These are phyloP conservation scores for Colletotrichum sp. DNA, from an alignment of 2,329 filamentous ascomycete genomes.

Conservation along the genomic window DNA sequence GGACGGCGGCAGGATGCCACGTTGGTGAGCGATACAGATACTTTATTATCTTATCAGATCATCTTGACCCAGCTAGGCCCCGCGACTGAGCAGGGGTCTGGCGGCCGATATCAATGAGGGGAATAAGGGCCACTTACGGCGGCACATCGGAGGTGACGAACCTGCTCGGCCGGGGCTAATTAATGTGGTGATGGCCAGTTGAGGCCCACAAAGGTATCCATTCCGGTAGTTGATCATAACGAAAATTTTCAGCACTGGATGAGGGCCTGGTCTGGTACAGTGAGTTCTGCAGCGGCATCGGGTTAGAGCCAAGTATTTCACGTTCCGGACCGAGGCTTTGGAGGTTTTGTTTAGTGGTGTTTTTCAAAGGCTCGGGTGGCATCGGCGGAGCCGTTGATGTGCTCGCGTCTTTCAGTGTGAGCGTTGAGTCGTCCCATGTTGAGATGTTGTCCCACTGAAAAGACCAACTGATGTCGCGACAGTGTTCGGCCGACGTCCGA, in stretches of 20 bases:
- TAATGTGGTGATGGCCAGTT: neutral
- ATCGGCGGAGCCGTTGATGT: neutral
- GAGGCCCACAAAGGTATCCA: neutral
- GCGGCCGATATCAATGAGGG: neutral
- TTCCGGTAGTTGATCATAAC: neutral
- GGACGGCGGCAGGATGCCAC: neutral
- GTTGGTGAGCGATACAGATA: neutral
- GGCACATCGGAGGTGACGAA: neutral
- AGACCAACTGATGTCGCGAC: neutral
- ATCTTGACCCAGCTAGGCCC: neutral
- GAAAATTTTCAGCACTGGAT: neutral
- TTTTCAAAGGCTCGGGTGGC: neutral
- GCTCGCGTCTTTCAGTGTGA: neutral
- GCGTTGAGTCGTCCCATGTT: neutral
- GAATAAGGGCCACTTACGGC: neutral
- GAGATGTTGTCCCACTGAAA: neutral
- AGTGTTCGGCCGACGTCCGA: neutral
- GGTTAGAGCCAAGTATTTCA: neutral
- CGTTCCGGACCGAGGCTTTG: neutral
- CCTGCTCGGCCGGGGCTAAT: neutral
- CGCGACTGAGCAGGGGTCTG: neutral
- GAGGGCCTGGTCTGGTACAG: neutral
- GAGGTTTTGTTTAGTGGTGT: neutral
- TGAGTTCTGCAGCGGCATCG: neutral
- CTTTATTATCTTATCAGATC: conserved; percentile 18